Evolutionary conservation across 2,329 filamentous ascomycete species (phyloP).

Genomic region (Monosporascus sp.): DNA sequence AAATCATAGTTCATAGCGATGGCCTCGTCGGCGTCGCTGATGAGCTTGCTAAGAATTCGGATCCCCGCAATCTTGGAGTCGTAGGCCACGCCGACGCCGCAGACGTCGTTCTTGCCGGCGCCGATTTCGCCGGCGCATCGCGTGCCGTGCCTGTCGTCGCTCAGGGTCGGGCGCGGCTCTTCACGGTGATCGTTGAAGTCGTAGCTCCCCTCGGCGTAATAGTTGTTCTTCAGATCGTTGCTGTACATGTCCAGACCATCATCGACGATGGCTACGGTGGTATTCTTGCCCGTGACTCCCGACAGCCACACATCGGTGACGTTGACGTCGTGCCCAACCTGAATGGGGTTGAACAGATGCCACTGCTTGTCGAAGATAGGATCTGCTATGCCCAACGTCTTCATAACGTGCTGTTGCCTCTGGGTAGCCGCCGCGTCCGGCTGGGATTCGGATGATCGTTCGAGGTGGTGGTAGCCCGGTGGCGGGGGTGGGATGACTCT

Average conservation of each 20-base stretch:
- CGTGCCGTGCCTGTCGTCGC: conserved; percentile 86
- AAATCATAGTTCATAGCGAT: conserved; percentile 87
- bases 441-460: conserved; percentile 13
- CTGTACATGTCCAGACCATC: conserved; percentile 96
- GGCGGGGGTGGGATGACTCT: conserved; percentile 39
- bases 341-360: conserved; percentile 82
- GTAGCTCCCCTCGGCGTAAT: conserved; percentile 86
- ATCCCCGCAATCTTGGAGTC: conserved; percentile 86
- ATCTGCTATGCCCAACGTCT: conserved; percentile 70
- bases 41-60: conserved; percentile 85
- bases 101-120: conserved; percentile 86
- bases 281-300: conserved; percentile 82
- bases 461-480: conserved; percentile 17
- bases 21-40: conserved; percentile 89
- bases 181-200: conserved; percentile 87
- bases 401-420: conserved; percentile 56
- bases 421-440: conserved; percentile 42
- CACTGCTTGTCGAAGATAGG: conserved; percentile 93
- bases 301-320: conserved; percentile 91
- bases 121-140: conserved; percentile 92
- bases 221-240: conserved; percentile 86
- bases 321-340: conserved; percentile 87
- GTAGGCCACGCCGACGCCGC: conserved; percentile 93
- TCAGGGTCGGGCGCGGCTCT: conserved; percentile 75
- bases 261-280: conserved; percentile 90